These are phyloP conservation scores for Sherardia arvensis DNA, from an alignment of 257 asterid genomes.

Conservation along the genomic window DNA sequence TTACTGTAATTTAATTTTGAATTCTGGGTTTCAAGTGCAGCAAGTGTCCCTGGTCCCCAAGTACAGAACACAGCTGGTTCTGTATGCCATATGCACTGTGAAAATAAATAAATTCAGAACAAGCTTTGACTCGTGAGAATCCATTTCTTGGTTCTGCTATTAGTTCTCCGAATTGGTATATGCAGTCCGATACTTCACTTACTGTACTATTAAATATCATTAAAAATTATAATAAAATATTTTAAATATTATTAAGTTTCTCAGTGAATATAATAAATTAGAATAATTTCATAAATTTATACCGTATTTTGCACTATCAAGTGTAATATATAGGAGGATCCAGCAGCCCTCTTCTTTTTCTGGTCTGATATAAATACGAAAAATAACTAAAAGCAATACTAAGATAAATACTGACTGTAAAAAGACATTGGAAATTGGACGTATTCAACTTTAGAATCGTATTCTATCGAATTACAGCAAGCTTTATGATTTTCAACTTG, in stretches of 20 bases:
- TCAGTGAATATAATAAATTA: too few relatives aligned
- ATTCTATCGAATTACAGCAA: constrained; percentile 3
- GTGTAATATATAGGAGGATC: too few relatives aligned
- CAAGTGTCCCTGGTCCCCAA: background rate
- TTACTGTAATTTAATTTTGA: background rate
- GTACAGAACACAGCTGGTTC: background rate
- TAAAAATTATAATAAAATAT: too few relatives aligned
- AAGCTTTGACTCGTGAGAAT: background rate
- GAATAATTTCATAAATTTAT: too few relatives aligned
- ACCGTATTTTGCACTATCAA: too few relatives aligned
- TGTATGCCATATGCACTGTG: background rate
- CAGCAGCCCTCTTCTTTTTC: too few relatives aligned
- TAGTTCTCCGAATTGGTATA: too few relatives aligned
- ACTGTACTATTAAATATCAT: too few relatives aligned
- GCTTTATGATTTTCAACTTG: constrained; percentile 4
- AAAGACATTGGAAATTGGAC: constrained; percentile 7
- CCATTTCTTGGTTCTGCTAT: background rate
- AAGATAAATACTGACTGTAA: background rate
- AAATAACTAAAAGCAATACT: background rate
- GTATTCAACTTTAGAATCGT: constrained; percentile 6
- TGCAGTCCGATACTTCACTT: too few relatives aligned
- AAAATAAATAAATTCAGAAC: background rate
- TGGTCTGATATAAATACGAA: too few relatives aligned
- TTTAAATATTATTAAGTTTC: too few relatives aligned
- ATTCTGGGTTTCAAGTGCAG: background rate